Percentiles rank a stretch among this genome's conserved stretches.
Conservation (phyloP, 345 rosid species). For the Melaleuca quinquenervia region DNA sequence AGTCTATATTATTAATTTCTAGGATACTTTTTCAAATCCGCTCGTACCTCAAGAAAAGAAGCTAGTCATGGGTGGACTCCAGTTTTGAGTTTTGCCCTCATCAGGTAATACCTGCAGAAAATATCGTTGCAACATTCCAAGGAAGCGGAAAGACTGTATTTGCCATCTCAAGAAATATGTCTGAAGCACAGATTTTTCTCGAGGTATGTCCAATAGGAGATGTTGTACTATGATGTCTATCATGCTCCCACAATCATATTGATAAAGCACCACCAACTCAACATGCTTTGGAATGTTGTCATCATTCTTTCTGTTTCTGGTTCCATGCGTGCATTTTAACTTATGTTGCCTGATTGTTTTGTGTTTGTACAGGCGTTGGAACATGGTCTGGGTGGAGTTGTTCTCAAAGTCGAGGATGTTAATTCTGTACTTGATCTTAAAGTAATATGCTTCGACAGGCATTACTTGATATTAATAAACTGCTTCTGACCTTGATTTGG, state of each 20-base stretch:
- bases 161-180: constrained; percentile 49
- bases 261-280: neutral
- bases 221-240: neutral
- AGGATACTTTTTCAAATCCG: neutral
- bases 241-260: neutral
- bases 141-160: constrained; percentile 65
- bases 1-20: neutral
- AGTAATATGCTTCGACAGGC: constrained; percentile 22
- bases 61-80: neutral
- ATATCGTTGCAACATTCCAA: constrained; percentile 74
- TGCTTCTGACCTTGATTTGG: constrained; percentile 17
- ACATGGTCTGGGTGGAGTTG: constrained; percentile 72
- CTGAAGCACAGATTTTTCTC: constrained; percentile 58
- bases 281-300: neutral
- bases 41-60: neutral
- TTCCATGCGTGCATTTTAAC: neutral
- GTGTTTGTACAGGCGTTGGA: constrained; percentile 54
- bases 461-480: constrained; percentile 2
- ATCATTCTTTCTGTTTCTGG: neutral
- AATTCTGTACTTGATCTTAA: constrained; percentile 54
- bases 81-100: neutral
- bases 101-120: constrained; percentile 82
- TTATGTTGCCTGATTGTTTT: neutral
- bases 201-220: constrained; percentile 28
- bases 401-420: constrained; percentile 50